Conservation (phyloP, 2,329 filamentous ascomycete species). For the Aspergillus sp. region DNA sequence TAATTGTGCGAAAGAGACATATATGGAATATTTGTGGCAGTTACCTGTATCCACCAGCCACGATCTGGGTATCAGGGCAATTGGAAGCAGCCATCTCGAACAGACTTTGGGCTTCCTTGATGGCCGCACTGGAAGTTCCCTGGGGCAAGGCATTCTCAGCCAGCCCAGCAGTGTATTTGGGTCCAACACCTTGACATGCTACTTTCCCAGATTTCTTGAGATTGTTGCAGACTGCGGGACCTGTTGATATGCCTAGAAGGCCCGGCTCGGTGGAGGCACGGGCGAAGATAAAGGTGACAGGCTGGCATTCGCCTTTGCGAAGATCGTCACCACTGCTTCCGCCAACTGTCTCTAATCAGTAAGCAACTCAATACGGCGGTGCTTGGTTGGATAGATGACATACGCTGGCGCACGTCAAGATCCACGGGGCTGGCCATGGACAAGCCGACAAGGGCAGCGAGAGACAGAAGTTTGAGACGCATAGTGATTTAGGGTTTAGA, state of each 20-base stretch:
- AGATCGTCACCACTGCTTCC: constrained; percentile 37
- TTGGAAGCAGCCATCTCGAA: constrained; percentile 44
- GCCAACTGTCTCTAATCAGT: constrained; percentile 10
- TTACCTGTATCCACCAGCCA: constrained; percentile 41
- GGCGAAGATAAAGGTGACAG: constrained; percentile 50
- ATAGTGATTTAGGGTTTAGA: not conserved
- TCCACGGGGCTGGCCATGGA: constrained; percentile 9
- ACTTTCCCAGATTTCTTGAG: constrained; percentile 24
- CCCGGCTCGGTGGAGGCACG: constrained; percentile 51
- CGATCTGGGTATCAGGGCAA: constrained; percentile 47
- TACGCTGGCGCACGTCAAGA: constrained; percentile 14
- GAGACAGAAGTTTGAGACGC: constrained; percentile 3
- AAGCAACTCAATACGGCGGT: too few relatives aligned
- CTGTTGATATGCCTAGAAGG: constrained; percentile 43
- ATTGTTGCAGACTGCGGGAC: constrained; percentile 31
- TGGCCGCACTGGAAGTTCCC: constrained; percentile 36
- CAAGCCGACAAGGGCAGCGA: constrained; percentile 10
- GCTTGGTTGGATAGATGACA: not conserved
- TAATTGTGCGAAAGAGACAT: not conserved
- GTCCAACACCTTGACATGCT: constrained; percentile 46
- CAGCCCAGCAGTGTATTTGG: constrained; percentile 42
- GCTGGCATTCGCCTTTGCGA: constrained; percentile 39
- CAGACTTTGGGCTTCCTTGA: constrained; percentile 43
- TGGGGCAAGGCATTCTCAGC: constrained; percentile 38
- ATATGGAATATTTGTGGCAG: not conserved